Percentiles rank a stretch among this genome's conserved stretches.
Conservation (phyloP, 2,329 filamentous ascomycete species). For the Spiromastix sp. region DNA sequence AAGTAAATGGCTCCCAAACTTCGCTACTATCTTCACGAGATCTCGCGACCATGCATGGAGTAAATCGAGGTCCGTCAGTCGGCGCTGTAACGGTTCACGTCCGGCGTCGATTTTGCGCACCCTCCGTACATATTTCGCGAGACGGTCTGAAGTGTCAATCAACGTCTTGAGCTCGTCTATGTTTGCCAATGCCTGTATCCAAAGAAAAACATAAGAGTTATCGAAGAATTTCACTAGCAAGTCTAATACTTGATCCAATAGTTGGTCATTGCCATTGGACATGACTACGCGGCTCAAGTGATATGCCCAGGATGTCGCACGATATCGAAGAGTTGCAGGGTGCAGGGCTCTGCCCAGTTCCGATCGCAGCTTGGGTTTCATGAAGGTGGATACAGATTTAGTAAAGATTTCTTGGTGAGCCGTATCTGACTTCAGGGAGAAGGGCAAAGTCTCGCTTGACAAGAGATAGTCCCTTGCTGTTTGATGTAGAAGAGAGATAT, state of each 20-base stretch:
- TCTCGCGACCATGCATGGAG: conserved; percentile 26
- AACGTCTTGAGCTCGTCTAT: conserved; percentile 16
- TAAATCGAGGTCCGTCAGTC: conserved; percentile 15
- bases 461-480: conserved; percentile 17
- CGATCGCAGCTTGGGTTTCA: background rate
- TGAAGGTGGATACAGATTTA: conserved; percentile 15
- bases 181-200: conserved; percentile 23
- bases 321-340: conserved; percentile 9
- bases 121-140: conserved; percentile 9
- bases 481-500: conserved; percentile 16
- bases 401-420: conserved; percentile 11
- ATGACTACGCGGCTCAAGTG: conserved; percentile 7
- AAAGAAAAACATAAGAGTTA: conserved; percentile 18
- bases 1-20: conserved; percentile 21
- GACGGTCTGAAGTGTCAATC: conserved; percentile 15
- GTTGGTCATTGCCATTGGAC: conserved; percentile 3
- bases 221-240: too few relatives aligned
- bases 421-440: conserved; percentile 3
- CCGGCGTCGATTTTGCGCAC: conserved; percentile 10
- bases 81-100: conserved; percentile 9
- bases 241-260: conserved; percentile 4
- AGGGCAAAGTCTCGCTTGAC: conserved; percentile 3
- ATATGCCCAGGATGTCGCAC: conserved; percentile 11
- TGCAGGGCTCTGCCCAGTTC: conserved; percentile 1
- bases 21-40: conserved; percentile 26